These are phyloP conservation scores for Steccherinum ochraceum DNA, from an alignment of 768 basidiomycete genomes.

Conservation along the genomic window DNA sequence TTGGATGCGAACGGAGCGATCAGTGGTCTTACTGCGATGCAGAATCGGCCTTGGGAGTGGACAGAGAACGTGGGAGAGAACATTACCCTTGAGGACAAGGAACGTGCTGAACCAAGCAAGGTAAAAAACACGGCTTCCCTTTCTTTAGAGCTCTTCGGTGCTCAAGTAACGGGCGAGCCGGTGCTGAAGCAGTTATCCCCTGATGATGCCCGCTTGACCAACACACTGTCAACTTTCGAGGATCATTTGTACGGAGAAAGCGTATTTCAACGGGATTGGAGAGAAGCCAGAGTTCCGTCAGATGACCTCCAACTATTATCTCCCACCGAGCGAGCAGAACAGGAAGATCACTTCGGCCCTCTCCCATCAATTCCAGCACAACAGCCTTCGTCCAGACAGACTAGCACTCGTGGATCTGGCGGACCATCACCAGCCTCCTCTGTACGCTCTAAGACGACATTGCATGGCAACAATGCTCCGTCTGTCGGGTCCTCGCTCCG, in stretches of 20 bases:
- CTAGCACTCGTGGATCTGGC: slow-evolving; percentile 28
- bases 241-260: slow-evolving; percentile 59
- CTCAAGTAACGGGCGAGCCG: slow-evolving; percentile 58
- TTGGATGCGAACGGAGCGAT: slow-evolving; percentile 48
- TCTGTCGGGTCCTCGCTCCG: slow-evolving; percentile 4
- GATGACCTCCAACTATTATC: slow-evolving; percentile 24
- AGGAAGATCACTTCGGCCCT: slow-evolving; percentile 23
- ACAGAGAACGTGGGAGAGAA: slow-evolving; percentile 68
- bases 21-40: slow-evolving; percentile 44
- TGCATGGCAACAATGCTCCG: slow-evolving; percentile 12
- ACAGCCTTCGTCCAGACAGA: slow-evolving; percentile 6
- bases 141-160: slow-evolving; percentile 65
- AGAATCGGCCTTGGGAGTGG: slow-evolving; percentile 86
- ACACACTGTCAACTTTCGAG: slow-evolving; percentile 48
- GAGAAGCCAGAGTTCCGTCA: slow-evolving; percentile 54
- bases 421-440: slow-evolving; percentile 46
- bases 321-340: slow-evolving; percentile 15
- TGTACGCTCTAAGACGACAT: slow-evolving; percentile 33
- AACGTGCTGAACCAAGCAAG: slow-evolving; percentile 32
- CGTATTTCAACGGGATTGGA: slow-evolving; percentile 70
- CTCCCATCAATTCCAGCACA: slow-evolving; percentile 20
- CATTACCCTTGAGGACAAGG: slow-evolving; percentile 35
- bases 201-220: background rate
- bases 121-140: slow-evolving; percentile 67
- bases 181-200: slow-evolving; percentile 18